These are phyloP conservation scores for Sophora flavescens DNA, from an alignment of 306 rosid genomes.

Conservation along the genomic window DNA sequence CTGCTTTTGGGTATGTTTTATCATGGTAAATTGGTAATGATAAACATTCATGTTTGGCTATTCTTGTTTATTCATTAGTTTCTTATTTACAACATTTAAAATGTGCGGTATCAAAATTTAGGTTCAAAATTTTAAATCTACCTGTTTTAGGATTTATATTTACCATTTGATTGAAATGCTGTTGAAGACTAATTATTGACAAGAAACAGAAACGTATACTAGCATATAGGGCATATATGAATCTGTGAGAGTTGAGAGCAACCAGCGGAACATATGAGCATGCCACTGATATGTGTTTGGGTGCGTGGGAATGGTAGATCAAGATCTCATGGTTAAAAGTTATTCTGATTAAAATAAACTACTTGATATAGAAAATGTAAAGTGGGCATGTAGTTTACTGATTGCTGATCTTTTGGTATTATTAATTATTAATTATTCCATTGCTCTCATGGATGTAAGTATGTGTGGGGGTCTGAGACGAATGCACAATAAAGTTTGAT, in stretches of 20 bases:
- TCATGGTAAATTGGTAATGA: constrained; percentile 47
- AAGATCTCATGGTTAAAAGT: not conserved
- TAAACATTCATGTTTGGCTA: not conserved
- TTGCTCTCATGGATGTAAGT: not conserved
- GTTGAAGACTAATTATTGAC: too few relatives aligned
- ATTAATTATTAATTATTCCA: not conserved
- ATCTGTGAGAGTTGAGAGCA: too few relatives aligned
- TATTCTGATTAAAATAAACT: not conserved
- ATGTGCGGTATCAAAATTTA: too few relatives aligned
- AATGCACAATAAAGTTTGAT: not conserved
- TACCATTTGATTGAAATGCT: too few relatives aligned
- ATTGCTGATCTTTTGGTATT: not conserved
- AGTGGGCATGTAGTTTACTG: not conserved
- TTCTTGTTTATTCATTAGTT: not conserved
- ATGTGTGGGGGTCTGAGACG: not conserved
- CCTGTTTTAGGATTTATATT: too few relatives aligned
- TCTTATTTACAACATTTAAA: too few relatives aligned
- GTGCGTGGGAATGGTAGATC: not conserved
- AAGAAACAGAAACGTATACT: too few relatives aligned
- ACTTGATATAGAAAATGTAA: not conserved
- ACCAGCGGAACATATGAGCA: too few relatives aligned
- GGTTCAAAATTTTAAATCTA: too few relatives aligned
- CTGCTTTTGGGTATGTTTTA: not conserved
- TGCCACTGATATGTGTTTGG: not conserved
- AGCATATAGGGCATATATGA: too few relatives aligned